Percentiles rank a stretch among this genome's conserved stretches.
Evolutionary conservation across 208 protist genomes (phyloP).

Genomic region (Leptomonas seymouri): DNA sequence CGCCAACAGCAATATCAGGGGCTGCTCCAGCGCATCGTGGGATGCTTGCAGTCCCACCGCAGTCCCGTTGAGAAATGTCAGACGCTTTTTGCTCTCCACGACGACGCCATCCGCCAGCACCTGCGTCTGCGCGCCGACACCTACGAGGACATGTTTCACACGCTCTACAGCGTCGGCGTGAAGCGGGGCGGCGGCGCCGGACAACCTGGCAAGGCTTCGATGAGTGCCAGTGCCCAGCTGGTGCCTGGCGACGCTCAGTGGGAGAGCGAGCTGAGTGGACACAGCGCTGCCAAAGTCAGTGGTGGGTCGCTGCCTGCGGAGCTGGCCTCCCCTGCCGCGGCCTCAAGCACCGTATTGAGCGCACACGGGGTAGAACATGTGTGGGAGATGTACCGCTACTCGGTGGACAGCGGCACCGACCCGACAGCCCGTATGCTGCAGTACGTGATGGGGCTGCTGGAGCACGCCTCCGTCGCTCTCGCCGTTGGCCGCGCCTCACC

Average conservation of each 20-base stretch:
- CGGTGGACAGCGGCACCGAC: slow-evolving; percentile 85
- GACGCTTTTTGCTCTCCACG: slow-evolving; percentile 61
- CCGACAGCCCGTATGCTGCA: slow-evolving; percentile 66
- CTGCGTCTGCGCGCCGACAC: slow-evolving; percentile 78
- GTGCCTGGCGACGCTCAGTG: slow-evolving; percentile 8
- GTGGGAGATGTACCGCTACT: slow-evolving; percentile 83
- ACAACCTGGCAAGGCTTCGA: slow-evolving; percentile 17
- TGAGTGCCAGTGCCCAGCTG: slow-evolving; percentile 16
- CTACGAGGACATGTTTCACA: slow-evolving; percentile 84
- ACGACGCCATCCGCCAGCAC: slow-evolving; percentile 58
- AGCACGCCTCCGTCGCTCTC: slow-evolving; percentile 34
- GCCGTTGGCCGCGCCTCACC: slow-evolving; percentile 9
- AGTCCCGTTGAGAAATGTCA: slow-evolving; percentile 67
- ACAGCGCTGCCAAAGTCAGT: slow-evolving; percentile 1
- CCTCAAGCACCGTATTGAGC: slow-evolving; percentile 45
- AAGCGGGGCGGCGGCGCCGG: slow-evolving; percentile 20
- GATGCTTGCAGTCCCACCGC: slow-evolving; percentile 69
- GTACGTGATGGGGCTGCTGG: slow-evolving; percentile 81
- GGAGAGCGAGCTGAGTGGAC: slow-evolving; percentile 2
- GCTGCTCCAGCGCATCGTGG: slow-evolving; percentile 52
- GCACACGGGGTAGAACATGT: slow-evolving; percentile 42
- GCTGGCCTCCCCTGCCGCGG: slow-evolving; percentile 38
- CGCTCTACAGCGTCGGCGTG: slow-evolving; percentile 59
- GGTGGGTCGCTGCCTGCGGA: slow-evolving; percentile 43
- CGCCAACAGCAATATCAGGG: slow-evolving; percentile 65